Evolutionary conservation across 352 stramenopile species (phyloP), one percentile per base, ranked within the genome.

Genomic region (Aphanomyces stellatus): DNA sequence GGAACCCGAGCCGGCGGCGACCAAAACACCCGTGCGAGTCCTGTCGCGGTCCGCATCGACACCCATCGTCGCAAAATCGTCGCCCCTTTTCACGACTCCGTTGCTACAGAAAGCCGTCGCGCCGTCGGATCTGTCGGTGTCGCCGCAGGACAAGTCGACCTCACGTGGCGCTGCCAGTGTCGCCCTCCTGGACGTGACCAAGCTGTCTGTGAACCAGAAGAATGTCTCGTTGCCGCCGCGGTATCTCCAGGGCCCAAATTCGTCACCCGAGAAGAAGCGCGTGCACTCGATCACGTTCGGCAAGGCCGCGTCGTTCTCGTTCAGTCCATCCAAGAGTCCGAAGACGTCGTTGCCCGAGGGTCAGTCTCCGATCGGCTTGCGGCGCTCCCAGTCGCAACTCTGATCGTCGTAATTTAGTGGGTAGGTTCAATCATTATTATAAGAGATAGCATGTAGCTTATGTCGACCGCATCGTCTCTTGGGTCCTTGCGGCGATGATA

Each of bases 241-340:
- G 7, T 93, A 93, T 73, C 76, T 90, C 24, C 73, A 80, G 40
- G 76, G 72, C 22, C 72, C 75, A 17, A 56, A 77, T 3, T 75
- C 74, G 42, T 82, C 80, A 0, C 80, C 80, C 15, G 69, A 87
- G 62, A 93, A 92, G 68, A 81, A 83, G 25, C 81, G 83, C 42
- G 81, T 85, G 51, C 82, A 92, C 71, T 90, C 83, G 51, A 88
- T 80, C 22, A 94, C 83, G 1, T 90, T 94, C 65, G 77, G 83
- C 53, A 76, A 81, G 46, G 77, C 81, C 56, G 76, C 85, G 63
- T 89, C 84, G 4, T 80, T 93, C 53, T 91, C 84, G 34, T 93
- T 93, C 74, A 70, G 49, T 37, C 49, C 49, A 24, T 57, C 49
- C 4, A 57, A 57, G 30, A 57, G 22, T 24, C 49, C 49, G 17